Evolutionary conservation across 2,329 filamentous ascomycete genomes (phyloP).

Genomic region (Stemphylium vesicarium): DNA sequence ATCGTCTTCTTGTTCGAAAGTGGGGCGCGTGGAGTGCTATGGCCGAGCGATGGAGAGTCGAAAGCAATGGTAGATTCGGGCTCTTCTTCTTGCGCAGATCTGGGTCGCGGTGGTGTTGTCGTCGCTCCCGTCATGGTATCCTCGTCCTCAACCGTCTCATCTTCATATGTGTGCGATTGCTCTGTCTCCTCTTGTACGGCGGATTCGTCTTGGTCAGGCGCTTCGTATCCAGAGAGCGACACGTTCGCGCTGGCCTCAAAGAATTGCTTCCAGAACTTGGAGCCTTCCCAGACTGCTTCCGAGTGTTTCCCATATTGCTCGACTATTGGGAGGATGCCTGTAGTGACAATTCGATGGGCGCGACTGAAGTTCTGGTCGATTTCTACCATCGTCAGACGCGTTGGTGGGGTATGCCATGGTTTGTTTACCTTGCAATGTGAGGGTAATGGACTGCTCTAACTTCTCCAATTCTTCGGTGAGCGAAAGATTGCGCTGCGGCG

Average conservation of each 20-base stretch:
- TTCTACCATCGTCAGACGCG: conserved; percentile 62
- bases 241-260: conserved; percentile 99
- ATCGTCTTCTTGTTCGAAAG: conserved; percentile 25
- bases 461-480: conserved; percentile 95
- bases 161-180: conserved; percentile 48
- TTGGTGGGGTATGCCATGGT: conserved; percentile 26
- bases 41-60: conserved; percentile 61
- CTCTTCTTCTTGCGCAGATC: conserved; percentile 46
- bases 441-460: conserved; percentile 93
- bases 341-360: conserved; percentile 93
- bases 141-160: conserved; percentile 52
- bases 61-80: conserved; percentile 69
- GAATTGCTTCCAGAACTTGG: conserved; percentile 99
- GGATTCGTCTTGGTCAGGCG: conserved; percentile 67
- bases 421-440: conserved; percentile 80
- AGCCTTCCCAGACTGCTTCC: conserved; percentile 92
- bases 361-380: conserved; percentile 99
- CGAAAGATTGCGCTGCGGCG: conserved; percentile 67
- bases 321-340: conserved; percentile 88
- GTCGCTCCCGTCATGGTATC: conserved; percentile 49
- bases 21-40: conserved; percentile 66
- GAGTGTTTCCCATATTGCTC: conserved; percentile 96
- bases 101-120: conserved; percentile 50
- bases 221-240: conserved; percentile 92
- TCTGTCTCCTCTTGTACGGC: conserved; percentile 53